Base-by-base conservation (phyloP, 179 eudicot species). In the Corrigiola litoralis region DNA sequence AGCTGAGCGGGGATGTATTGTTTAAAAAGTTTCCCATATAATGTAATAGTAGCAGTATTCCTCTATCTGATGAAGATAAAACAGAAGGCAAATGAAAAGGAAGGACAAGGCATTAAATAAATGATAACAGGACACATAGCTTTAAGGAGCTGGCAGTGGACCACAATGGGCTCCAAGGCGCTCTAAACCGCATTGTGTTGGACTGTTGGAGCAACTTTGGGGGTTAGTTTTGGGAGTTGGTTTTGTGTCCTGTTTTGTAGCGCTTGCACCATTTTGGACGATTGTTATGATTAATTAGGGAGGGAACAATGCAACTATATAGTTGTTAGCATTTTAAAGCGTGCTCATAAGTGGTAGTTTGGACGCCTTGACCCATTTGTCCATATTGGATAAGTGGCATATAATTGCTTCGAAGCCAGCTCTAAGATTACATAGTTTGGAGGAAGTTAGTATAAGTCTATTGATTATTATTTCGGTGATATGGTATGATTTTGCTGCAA, bases 91-190 rank as follows among this genome's bases (percentile, higher is more conserved):
- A 20, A 25, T 17, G 6, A 38, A n/a, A 54, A 41, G 28, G 38
- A 40, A 27, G 32, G 60, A 50, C 53, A 29, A 7, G n/a, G 40
- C 42, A 69, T 5, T 69, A n/a, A 58, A 14, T 41, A 42, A 61
- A 70, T 61, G 47, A 54, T 53, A 47, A 32, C 28, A 25, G 9
- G 38, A 13, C 60, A 57, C 44, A 38, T 57, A 23, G 38, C 58
- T 71, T 55, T 47, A 56, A 71, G 37, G 70, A 71, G 75, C 63
- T 71, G 75, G 63, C 68, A 55, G 14, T 44, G 69, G 75, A 55
- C 75, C 75, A 63, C 52, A 8, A 12, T 10, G 28, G 14, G 12
- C 49, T 41, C 23, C 34, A 29, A 29, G 44, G 44, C 24, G 8
- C 41, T 45, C 44, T 48, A 53, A 62, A n/a, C n/a, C n/a, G n/a